phyloP scores from a whole-genome alignment of 2,329 filamentous ascomycete genomes.

The Microascus cirrosus region DNA sequence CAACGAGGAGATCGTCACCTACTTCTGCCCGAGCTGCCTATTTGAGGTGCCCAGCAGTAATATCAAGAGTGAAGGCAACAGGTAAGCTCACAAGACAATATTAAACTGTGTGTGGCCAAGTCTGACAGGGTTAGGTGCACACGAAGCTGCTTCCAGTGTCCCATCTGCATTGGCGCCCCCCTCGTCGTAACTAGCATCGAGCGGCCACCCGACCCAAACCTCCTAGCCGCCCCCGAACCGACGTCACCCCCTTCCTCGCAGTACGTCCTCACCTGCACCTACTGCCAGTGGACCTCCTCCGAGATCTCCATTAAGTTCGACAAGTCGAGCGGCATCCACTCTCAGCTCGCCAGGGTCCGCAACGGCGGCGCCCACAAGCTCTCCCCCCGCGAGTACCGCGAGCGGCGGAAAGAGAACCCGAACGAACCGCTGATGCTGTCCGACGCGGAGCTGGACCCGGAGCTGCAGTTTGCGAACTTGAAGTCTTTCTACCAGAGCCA shows the following conservation, averaged over 20 bases:
- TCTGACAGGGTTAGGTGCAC: slow-evolving; percentile 53
- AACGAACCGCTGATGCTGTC: slow-evolving; percentile 10
- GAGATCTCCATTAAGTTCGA: slow-evolving; percentile 88
- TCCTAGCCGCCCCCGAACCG: slow-evolving; percentile 28
- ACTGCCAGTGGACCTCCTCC: slow-evolving; percentile 85
- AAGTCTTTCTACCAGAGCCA: slow-evolving; percentile 75
- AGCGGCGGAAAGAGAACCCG: slow-evolving; percentile 35
- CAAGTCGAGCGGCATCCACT: slow-evolving; percentile 74
- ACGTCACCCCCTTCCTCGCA: slow-evolving; percentile 12
- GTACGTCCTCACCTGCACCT: slow-evolving; percentile 75
- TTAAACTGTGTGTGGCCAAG: not conserved
- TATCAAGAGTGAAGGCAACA: slow-evolving; percentile 84
- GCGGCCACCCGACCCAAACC: slow-evolving; percentile 31
- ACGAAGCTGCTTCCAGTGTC: slow-evolving; percentile 91
- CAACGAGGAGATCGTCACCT: slow-evolving; percentile 85
- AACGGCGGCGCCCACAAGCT: slow-evolving; percentile 44
- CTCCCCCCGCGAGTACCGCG: slow-evolving; percentile 38
- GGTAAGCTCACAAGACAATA: slow-evolving; percentile 39
- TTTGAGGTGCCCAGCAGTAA: slow-evolving; percentile 94
- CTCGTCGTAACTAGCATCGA: slow-evolving; percentile 66
- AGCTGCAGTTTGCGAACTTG: slow-evolving; percentile 64
- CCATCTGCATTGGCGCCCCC: slow-evolving; percentile 65
- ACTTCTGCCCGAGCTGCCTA: slow-evolving; percentile 89
- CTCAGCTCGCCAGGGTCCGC: slow-evolving; percentile 63
- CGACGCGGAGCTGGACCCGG: slow-evolving; percentile 38